Evolutionary conservation across 2,329 filamentous ascomycete species (phyloP).

Genomic region (Cordyceps fumosorosea): DNA sequence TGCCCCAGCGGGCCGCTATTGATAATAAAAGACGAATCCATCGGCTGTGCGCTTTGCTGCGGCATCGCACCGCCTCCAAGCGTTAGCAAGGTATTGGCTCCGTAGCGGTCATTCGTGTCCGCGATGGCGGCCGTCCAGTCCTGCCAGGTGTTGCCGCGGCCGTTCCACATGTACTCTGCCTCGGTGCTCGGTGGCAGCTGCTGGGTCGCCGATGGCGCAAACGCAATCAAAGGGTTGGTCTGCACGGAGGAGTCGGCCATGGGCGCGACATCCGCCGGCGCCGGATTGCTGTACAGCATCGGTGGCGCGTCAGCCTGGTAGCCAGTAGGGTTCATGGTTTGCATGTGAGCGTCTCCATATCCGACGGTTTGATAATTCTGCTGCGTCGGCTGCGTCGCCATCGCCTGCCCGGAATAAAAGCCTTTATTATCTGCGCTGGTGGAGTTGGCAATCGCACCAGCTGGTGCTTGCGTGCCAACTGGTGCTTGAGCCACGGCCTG

Average conservation of each 20-base stretch:
- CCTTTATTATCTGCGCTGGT: slow-evolving; percentile 19
- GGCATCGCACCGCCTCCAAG: slow-evolving; percentile 29
- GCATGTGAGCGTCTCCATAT: slow-evolving; percentile 24
- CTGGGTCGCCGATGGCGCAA: slow-evolving; percentile 33
- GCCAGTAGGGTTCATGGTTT: slow-evolving; percentile 14
- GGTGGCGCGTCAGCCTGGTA: slow-evolving; percentile 22
- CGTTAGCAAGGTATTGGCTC: slow-evolving; percentile 42
- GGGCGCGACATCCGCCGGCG: slow-evolving; percentile 17
- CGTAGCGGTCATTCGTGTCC: slow-evolving; percentile 43
- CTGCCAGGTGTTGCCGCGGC: slow-evolving; percentile 42
- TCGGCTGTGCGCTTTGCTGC: background rate
- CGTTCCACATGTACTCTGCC: slow-evolving; percentile 28
- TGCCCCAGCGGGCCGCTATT: slow-evolving; percentile 3
- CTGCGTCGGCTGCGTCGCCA: slow-evolving; percentile 23
- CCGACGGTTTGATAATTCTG: slow-evolving; percentile 25
- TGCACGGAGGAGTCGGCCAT: slow-evolving; percentile 22
- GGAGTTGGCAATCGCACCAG: background rate
- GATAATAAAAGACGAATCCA: slow-evolving; percentile 8
- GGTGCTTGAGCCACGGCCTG: background rate
- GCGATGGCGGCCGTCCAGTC: slow-evolving; percentile 49
- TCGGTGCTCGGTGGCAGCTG: slow-evolving; percentile 22
- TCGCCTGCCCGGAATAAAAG: slow-evolving; percentile 23
- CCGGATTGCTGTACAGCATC: slow-evolving; percentile 24
- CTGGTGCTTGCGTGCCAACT: background rate
- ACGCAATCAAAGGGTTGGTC: slow-evolving; percentile 32